Percentiles rank a stretch among this genome's conserved stretches.
Evolutionary conservation across 306 rosid species (phyloP).

Genomic region (Cucumis melo): DNA sequence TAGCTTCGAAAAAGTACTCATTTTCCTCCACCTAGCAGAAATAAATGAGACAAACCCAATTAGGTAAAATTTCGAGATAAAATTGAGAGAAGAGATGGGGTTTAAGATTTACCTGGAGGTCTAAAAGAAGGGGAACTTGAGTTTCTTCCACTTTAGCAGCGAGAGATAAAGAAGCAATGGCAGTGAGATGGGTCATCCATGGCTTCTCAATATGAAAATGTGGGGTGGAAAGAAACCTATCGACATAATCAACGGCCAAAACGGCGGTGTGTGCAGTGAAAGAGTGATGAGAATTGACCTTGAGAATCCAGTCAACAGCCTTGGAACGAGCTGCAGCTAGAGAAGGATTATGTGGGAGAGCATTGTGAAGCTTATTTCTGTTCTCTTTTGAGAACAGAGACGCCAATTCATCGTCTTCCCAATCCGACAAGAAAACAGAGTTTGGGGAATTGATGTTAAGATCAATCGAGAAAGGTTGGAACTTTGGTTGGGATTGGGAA

Average conservation of each 20-base stretch:
- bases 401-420: conserved; percentile 61
- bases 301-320: conserved; percentile 62
- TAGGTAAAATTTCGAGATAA: neutral
- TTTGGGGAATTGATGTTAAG: conserved; percentile 8
- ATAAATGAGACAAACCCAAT: neutral
- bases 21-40: conserved; percentile 51
- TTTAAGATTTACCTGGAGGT: conserved; percentile 40
- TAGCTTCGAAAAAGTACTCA: conserved; percentile 54
- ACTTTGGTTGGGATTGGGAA: neutral
- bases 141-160: conserved; percentile 92
- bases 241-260: conserved; percentile 70
- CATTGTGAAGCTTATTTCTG: conserved; percentile 16
- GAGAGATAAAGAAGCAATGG: conserved; percentile 70
- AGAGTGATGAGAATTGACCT: conserved; percentile 41
- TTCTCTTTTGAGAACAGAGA: conserved; percentile 42
- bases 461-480: conserved; percentile 1
- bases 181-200: conserved; percentile 78
- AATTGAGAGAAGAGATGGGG: neutral
- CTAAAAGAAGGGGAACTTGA: conserved; percentile 62
- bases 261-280: conserved; percentile 64
- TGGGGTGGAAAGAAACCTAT: conserved; percentile 44
- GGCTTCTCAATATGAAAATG: conserved; percentile 48
- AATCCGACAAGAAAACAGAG: conserved; percentile 27
- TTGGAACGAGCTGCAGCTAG: conserved; percentile 38
- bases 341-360: conserved; percentile 3